phyloP scores from a whole-genome alignment of 2,329 filamentous ascomycete species.

The Aspergillus ochraceoroseus region DNA sequence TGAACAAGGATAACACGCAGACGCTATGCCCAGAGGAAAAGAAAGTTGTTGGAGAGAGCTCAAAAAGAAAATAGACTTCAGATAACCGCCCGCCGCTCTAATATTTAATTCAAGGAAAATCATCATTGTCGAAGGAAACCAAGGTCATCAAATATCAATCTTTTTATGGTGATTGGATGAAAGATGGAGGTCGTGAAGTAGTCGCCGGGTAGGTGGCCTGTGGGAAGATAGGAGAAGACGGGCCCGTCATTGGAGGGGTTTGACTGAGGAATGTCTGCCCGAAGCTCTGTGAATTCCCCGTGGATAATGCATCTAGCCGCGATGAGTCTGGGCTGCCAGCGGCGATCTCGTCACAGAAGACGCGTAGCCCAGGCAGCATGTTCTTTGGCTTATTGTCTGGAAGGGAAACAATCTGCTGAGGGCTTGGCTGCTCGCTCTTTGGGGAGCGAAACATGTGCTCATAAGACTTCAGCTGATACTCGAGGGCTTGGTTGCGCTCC shows the following conservation, averaged over 20 bases:
- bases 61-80: slow-evolving; percentile 16
- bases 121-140: slow-evolving; percentile 9
- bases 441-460: slow-evolving; percentile 39
- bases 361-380: slow-evolving; percentile 35
- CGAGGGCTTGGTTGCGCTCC: slow-evolving; percentile 36
- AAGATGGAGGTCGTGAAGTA: slow-evolving; percentile 28
- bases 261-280: slow-evolving; percentile 28
- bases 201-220: slow-evolving; percentile 28
- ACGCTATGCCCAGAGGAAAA: slow-evolving; percentile 28
- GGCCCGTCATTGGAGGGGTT: slow-evolving; percentile 35
- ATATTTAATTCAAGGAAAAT: slow-evolving; percentile 14
- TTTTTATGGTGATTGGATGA: slow-evolving; percentile 24
- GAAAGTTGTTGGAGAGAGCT: slow-evolving; percentile 13
- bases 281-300: slow-evolving; percentile 29
- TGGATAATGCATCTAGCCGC: slow-evolving; percentile 23
- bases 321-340: slow-evolving; percentile 24
- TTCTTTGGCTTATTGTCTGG: slow-evolving; percentile 32
- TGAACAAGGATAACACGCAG: slow-evolving; percentile 27
- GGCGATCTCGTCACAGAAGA: slow-evolving; percentile 35
- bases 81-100: slow-evolving; percentile 13
- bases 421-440: slow-evolving; percentile 30
- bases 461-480: slow-evolving; percentile 38
- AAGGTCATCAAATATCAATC: background rate
- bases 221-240: slow-evolving; percentile 35
- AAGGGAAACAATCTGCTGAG: slow-evolving; percentile 25